Evolutionary conservation across 495 filamentous ascomycete species (phyloP).

Genomic region (Terfezia claveryi): DNA sequence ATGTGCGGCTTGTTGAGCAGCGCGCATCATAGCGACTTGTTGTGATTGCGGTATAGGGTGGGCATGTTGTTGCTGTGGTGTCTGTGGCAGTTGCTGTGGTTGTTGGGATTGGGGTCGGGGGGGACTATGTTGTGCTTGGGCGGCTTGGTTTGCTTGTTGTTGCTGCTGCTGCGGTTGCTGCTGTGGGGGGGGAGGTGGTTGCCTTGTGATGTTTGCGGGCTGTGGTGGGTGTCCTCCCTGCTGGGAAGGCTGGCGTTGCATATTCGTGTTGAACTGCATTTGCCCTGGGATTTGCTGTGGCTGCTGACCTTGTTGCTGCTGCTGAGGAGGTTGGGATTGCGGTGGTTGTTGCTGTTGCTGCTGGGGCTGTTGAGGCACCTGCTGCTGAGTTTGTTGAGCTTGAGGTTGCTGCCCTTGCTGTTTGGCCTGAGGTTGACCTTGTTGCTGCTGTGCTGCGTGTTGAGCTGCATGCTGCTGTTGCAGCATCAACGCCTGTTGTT

Average conservation of each 20-base stretch:
- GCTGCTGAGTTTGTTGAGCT: slow-evolving; percentile 16
- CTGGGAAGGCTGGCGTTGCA: slow-evolving; percentile 10
- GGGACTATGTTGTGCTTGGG: slow-evolving; percentile 3
- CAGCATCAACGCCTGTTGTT: slow-evolving; percentile 23
- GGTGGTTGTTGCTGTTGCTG: slow-evolving; percentile 20
- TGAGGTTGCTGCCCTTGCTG: slow-evolving; percentile 21
- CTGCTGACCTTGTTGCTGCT: slow-evolving; percentile 28
- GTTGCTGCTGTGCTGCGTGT: slow-evolving; percentile 17
- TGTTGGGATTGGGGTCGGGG: slow-evolving; percentile 10
- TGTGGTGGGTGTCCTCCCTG: slow-evolving; percentile 14
- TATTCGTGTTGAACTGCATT: neutral
- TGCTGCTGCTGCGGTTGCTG: slow-evolving; percentile 3
- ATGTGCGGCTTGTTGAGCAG: slow-evolving; percentile 5
- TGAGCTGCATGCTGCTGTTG: slow-evolving; percentile 8
- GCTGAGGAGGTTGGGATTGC: slow-evolving; percentile 32
- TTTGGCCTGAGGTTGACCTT: slow-evolving; percentile 17
- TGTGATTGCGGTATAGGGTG: slow-evolving; percentile 10
- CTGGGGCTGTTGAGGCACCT: slow-evolving; percentile 18
- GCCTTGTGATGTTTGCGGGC: slow-evolving; percentile 2
- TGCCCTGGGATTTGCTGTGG: slow-evolving; percentile 15
- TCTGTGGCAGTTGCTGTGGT: slow-evolving; percentile 3
- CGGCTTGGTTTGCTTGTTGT: slow-evolving; percentile 3
- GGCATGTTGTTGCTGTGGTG: slow-evolving; percentile 5
- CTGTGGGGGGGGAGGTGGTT: slow-evolving; percentile 17
- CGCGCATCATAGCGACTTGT: slow-evolving; percentile 1